Base-by-base conservation (phyloP, 2,329 filamentous ascomycete species). In the Rutstroemia sp. region DNA sequence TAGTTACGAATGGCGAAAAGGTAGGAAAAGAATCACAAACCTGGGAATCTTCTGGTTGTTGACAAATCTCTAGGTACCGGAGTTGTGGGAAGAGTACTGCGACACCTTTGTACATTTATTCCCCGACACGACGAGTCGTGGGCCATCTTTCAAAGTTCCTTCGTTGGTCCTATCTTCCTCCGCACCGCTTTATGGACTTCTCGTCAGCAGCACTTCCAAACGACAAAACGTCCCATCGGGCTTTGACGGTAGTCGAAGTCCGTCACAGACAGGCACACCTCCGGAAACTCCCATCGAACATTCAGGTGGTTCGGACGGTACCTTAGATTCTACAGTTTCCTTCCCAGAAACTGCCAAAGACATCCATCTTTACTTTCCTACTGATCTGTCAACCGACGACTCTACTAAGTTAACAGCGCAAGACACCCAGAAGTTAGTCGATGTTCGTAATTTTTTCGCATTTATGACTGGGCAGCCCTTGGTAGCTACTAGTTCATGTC, bases 361-460 rank as follows among this genome's bases (percentile, higher is more conserved):
- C 4, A 40, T 75, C 39, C 75, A 76, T 19, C 69, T 86, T 12
- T 82, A 83, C 63, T 71, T 85, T 8, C 81, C 82, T 17, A 54
- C 62, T 4, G 58, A 52, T 3, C 36, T 65, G 7, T 54, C 51
- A 14, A 49, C 58, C 0, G 61, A 58, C 25, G 60, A 57, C 23
- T 44, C 49, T 7, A 55, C 48, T 70, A 73, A 57, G 66, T 70
- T 27, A 61, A 53, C 73, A 64, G 34, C 72, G 62, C n/a, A 71
- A 63, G 77, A 81, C 48, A 66, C 82, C 38, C 80, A 84, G 51
- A 75, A 76, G 2, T 68, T 86, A 12, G 73, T 87, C 39, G 78
- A 78, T 3, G 76, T 83, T 25, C 76, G 84, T 51, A 87, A 87
- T 62, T 67, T 87, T 42, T 87, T 87, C 60, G 84, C 84, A 5